A percentile compares a stretch with the other conserved stretches of the same genome.
phyloP scores from a whole-genome alignment of 179 eudicot species.

The Dionaea muscipula region DNA sequence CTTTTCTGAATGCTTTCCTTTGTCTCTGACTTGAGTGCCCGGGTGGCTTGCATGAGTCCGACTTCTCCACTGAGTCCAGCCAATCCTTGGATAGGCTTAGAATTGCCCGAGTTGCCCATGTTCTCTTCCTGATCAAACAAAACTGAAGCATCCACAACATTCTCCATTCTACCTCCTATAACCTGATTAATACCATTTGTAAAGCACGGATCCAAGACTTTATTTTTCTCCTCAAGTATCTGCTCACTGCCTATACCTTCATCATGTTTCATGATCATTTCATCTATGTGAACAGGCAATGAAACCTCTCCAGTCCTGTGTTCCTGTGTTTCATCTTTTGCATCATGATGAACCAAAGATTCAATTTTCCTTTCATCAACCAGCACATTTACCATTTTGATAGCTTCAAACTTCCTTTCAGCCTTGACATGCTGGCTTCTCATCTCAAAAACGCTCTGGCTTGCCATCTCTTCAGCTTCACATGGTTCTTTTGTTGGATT shows the following conservation, averaged over 20 bases:
- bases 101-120: constrained; percentile 8
- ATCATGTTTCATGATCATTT: constrained; percentile 12
- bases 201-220: constrained; percentile 17
- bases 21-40: constrained; percentile 13
- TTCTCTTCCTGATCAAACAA: constrained; percentile 8
- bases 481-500: constrained; percentile 11
- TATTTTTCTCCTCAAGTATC: constrained; percentile 12
- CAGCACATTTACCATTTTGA: constrained; percentile 16
- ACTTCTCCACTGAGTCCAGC: constrained; percentile 13
- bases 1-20: constrained; percentile 17
- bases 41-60: constrained; percentile 14
- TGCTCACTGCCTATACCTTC: constrained; percentile 14
- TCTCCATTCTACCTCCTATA: constrained; percentile 18
- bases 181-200: constrained; percentile 15
- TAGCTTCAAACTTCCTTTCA: constrained; percentile 18
- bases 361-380: constrained; percentile 20
- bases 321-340: constrained; percentile 14
- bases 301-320: constrained; percentile 10
- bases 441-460: constrained; percentile 17
- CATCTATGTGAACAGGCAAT: constrained; percentile 17
- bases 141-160: constrained; percentile 11
- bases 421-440: constrained; percentile 10
- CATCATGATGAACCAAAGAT: constrained; percentile 15
- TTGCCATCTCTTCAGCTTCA: constrained; percentile 13
- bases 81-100: constrained; percentile 11